Conservation (phyloP, 2,329 filamentous ascomycete genomes). For the Diplocarpon rosae region DNA sequence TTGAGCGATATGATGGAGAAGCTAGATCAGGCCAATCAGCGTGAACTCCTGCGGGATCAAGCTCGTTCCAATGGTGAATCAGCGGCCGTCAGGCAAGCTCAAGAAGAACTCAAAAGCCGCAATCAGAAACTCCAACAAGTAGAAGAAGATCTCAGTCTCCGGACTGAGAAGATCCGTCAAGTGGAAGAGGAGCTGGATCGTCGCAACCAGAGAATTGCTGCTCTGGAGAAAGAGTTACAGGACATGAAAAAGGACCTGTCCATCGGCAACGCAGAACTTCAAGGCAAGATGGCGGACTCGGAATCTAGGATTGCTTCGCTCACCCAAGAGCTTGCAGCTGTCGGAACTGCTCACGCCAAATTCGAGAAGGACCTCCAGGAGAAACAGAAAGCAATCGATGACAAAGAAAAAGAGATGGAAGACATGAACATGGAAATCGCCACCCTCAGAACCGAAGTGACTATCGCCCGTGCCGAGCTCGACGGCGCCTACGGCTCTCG, state of each 20-base stretch:
- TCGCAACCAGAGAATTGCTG: conserved; percentile 23
- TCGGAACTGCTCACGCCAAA: conserved; percentile 14
- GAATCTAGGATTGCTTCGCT: conserved; percentile 22
- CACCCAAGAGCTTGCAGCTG: conserved; percentile 19
- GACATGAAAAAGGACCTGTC: conserved; percentile 22
- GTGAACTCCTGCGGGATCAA: conserved; percentile 17
- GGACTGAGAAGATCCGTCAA: conserved; percentile 23
- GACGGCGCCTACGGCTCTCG: conserved; percentile 86
- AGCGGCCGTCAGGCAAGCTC: conserved; percentile 12
- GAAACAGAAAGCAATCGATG: conserved; percentile 17
- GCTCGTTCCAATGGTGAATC: conserved; percentile 17
- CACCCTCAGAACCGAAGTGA: conserved; percentile 64
- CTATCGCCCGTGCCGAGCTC: conserved; percentile 82
- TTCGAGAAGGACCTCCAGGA: conserved; percentile 14
- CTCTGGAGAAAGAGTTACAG: conserved; percentile 26
- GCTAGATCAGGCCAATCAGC: conserved; percentile 24
- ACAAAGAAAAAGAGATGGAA: conserved; percentile 38
- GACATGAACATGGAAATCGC: conserved; percentile 53
- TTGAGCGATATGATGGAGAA: conserved; percentile 27
- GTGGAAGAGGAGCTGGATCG: conserved; percentile 25
- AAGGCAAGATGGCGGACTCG: conserved; percentile 20
- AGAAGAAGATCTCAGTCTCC: conserved; percentile 24
- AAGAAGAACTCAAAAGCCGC: conserved; percentile 21
- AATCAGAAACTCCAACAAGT: conserved; percentile 25
- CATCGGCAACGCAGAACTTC: conserved; percentile 22